phyloP scores from a whole-genome alignment of 768 basidiomycete species.

The Boletus edulis region DNA sequence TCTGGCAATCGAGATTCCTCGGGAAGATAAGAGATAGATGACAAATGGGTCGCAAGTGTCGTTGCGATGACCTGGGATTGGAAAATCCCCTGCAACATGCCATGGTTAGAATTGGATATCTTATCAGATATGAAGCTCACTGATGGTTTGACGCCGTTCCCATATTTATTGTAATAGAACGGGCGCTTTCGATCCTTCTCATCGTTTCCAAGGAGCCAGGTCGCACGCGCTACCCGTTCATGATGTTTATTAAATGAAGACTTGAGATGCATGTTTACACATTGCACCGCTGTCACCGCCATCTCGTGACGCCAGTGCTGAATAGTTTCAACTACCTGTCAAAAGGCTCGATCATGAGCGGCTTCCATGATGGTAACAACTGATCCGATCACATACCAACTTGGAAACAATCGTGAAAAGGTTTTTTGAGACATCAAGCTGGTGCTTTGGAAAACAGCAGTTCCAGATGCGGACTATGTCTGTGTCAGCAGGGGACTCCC shows the following conservation, averaged over 20 bases:
- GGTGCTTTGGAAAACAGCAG: background rate
- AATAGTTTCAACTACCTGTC: background rate
- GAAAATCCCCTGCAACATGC: background rate
- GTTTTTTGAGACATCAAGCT: background rate
- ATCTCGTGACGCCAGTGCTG: background rate
- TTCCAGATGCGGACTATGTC: background rate
- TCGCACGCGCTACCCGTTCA: background rate
- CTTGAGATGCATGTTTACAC: background rate
- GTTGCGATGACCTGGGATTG: background rate
- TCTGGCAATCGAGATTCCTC: background rate
- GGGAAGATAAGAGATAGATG: background rate
- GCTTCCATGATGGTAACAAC: no score
- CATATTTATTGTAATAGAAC: background rate
- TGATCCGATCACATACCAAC: background rate
- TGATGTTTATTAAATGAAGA: background rate
- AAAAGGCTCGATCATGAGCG: background rate
- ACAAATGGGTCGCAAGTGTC: background rate
- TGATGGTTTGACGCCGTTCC: background rate
- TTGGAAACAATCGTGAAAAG: background rate
- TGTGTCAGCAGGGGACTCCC: background rate
- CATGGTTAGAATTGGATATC: no score
- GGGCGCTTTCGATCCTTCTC: conserved; percentile 3
- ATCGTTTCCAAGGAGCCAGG: background rate
- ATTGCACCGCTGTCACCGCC: background rate
- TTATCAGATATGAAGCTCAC: background rate